Percentiles rank a stretch among this genome's conserved stretches.
Conservation (phyloP, 257 asterid genomes). For the Fraxinus quadrangulata region DNA sequence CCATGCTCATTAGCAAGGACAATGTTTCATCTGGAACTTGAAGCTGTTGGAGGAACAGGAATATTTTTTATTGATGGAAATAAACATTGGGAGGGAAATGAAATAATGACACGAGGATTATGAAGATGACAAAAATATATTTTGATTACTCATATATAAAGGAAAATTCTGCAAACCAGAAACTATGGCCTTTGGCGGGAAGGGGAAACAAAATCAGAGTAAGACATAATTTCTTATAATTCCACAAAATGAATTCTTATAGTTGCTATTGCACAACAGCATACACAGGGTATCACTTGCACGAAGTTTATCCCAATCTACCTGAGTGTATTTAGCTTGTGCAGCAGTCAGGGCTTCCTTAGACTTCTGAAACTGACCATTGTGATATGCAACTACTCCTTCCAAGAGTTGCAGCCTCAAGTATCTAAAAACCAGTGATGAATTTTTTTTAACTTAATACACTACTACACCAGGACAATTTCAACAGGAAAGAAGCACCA, state of each 20-base stretch:
- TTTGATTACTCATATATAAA: not conserved
- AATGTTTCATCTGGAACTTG: slow-evolving; percentile 87
- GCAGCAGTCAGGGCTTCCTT: slow-evolving; percentile 67
- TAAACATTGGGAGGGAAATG: not conserved
- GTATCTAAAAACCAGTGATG: slow-evolving; percentile 49
- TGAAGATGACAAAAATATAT: not conserved
- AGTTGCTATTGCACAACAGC: slow-evolving; percentile 10
- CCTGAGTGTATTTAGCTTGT: slow-evolving; percentile 68
- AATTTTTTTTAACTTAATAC: slow-evolving; percentile 5
- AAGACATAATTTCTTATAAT: not conserved
- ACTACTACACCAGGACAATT: slow-evolving; percentile 14
- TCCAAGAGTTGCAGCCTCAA: slow-evolving; percentile 88
- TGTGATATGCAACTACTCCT: slow-evolving; percentile 88
- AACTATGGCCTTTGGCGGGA: not conserved
- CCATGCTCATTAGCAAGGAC: slow-evolving; percentile 76
- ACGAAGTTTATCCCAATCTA: slow-evolving; percentile 25
- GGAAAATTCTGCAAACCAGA: not conserved
- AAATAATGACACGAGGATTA: not conserved
- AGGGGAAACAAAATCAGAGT: not conserved
- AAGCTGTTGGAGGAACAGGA: slow-evolving; percentile 51
- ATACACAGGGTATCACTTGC: slow-evolving; percentile 6
- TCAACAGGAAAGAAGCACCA: slow-evolving; percentile 10
- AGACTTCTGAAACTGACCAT: slow-evolving; percentile 69
- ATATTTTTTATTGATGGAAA: slow-evolving; percentile 7
- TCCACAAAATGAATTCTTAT: slow-evolving; percentile 9